Percentiles rank a stretch among this genome's conserved stretches.
These are phyloP conservation scores for Monsonia emarginata DNA, from an alignment of 441 rosid species.

Conservation along the genomic window DNA sequence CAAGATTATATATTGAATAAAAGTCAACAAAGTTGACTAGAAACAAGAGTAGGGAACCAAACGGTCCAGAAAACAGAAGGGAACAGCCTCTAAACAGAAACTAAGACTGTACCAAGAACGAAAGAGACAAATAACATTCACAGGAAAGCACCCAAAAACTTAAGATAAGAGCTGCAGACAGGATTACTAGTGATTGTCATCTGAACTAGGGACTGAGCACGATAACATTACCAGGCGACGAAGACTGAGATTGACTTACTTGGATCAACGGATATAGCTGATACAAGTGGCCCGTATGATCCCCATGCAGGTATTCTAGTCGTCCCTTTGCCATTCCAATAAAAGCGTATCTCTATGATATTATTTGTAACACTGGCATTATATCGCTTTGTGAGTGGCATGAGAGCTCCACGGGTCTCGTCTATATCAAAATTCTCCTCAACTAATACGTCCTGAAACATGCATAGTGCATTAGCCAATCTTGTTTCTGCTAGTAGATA, in stretches of 20 bases:
- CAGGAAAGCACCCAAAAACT: too few relatives aligned
- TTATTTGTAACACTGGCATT: conserved; percentile 28
- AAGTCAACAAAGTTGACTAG: too few relatives aligned
- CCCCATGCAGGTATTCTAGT: conserved; percentile 49
- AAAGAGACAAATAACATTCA: too few relatives aligned
- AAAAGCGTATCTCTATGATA: conserved; percentile 44
- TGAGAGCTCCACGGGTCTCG: conserved; percentile 31
- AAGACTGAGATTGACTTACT: conserved; percentile 29
- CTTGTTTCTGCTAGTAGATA: background rate
- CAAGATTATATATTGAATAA: too few relatives aligned
- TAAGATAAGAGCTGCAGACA: too few relatives aligned
- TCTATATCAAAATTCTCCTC: conserved; percentile 34
- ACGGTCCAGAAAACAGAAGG: too few relatives aligned
- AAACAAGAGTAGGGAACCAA: too few relatives aligned
- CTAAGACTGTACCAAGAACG: too few relatives aligned
- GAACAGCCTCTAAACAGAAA: too few relatives aligned
- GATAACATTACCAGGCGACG: too few relatives aligned
- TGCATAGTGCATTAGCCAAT: background rate
- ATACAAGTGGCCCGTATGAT: conserved; percentile 58
- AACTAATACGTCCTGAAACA: conserved; percentile 27
- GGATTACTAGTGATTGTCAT: too few relatives aligned
- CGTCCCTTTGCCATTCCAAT: conserved; percentile 70
- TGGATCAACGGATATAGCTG: conserved; percentile 48
- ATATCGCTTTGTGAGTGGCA: conserved; percentile 20
- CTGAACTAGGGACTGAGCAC: too few relatives aligned